Evolutionary conservation across 2,329 filamentous ascomycete genomes (phyloP).

Genomic region (Myrmaecium sp.): DNA sequence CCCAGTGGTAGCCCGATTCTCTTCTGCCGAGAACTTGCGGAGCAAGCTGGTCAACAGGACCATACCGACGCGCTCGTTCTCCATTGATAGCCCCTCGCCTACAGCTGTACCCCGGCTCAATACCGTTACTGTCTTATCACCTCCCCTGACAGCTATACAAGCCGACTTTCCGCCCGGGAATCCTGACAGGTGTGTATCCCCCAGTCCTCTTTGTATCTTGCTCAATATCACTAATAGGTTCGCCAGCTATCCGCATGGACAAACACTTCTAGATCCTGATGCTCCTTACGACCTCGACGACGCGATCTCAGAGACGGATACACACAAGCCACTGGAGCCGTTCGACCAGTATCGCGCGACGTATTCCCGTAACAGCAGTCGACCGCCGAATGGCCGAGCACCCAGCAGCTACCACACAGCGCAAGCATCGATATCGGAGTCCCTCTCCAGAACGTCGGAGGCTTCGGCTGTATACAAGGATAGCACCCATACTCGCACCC

Average conservation of each 20-base stretch:
- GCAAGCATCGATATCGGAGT: constrained; percentile 11
- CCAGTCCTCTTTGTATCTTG: constrained; percentile 2
- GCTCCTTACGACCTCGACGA: too few species aligned
- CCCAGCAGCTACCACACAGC: constrained; percentile 17
- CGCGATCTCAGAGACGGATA: too few species aligned
- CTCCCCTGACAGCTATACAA: constrained; percentile 15
- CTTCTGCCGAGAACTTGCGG: constrained; percentile 23
- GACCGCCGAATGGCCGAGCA: constrained; percentile 20
- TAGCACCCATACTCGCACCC: constrained; percentile 15
- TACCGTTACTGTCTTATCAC: constrained; percentile 13
- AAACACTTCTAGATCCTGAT: constrained; percentile 13
- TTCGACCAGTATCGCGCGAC: too few species aligned
- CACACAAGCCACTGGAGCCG: too few species aligned
- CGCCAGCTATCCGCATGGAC: constrained; percentile 19
- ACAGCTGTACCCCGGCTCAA: constrained; percentile 11
- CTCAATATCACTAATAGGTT: constrained; percentile 8
- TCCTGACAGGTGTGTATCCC: constrained; percentile 19
- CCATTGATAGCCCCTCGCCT: constrained; percentile 15
- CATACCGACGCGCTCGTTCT: constrained; percentile 10
- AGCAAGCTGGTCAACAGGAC: constrained; percentile 13
- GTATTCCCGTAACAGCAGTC: too few species aligned
- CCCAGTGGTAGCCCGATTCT: constrained; percentile 27
- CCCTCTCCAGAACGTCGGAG: constrained; percentile 8
- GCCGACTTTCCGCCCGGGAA: constrained; percentile 18
- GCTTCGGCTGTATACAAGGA: too few species aligned